Evolutionary conservation across 164 flowering plant species (phyloP).

Genomic region (Tinospora cordifolia): DNA sequence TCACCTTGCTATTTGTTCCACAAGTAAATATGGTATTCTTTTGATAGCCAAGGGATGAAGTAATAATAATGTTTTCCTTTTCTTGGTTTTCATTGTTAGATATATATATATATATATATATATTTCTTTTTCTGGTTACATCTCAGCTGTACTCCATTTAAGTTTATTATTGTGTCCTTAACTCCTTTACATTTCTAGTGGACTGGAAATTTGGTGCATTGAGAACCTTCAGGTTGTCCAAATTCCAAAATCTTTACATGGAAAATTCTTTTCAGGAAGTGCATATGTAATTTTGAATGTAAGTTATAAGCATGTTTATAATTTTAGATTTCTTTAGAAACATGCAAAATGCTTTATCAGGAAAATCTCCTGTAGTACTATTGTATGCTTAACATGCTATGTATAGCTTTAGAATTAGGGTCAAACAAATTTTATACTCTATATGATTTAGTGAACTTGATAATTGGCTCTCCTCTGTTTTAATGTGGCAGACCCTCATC

Average conservation of each 20-base stretch:
- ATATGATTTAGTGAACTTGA: background rate
- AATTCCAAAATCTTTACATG: conserved; percentile 44
- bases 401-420: background rate
- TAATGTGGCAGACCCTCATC: conserved; percentile 37
- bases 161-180: conserved; percentile 22
- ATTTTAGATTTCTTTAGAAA: background rate
- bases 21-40: background rate
- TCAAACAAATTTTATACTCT: background rate
- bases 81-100: too few species aligned
- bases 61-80: too few species aligned
- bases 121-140: background rate
- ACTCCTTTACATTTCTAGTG: conserved; percentile 25
- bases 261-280: conserved; percentile 57
- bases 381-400: too few species aligned
- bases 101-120: too few species aligned
- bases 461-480: conserved; percentile 13
- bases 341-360: background rate
- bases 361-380: background rate
- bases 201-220: conserved; percentile 62
- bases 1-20: background rate
- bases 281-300: conserved; percentile 55
- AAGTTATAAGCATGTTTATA: conserved; percentile 19
- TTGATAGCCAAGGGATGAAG: background rate
- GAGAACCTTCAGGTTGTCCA: conserved; percentile 41
- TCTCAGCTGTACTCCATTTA: background rate